These are phyloP conservation scores for Sphagnum magellanicum DNA, from an alignment of 228 moss, liverwort and hornwort genomes.

Conservation along the genomic window DNA sequence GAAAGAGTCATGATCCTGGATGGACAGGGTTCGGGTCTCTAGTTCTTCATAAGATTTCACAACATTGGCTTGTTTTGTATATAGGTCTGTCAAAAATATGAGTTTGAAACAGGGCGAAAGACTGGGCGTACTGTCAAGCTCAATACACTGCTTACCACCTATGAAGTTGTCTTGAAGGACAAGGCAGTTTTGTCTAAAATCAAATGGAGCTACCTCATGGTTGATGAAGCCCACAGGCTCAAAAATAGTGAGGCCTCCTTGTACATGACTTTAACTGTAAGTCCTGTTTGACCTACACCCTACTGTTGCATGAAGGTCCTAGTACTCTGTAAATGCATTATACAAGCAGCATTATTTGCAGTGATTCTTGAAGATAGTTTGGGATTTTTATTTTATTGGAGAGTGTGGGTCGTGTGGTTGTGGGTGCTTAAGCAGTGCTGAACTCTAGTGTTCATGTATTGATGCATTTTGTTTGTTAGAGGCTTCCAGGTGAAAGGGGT, in stretches of 20 bases:
- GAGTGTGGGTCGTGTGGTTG: too few species aligned
- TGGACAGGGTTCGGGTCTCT: too few species aligned
- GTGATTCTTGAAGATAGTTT: neutral
- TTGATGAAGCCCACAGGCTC: slow-evolving; percentile 97
- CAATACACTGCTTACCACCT: slow-evolving; percentile 83
- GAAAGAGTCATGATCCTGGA: too few species aligned
- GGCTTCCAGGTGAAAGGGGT: too few species aligned
- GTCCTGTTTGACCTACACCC: neutral
- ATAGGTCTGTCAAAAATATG: slow-evolving; percentile 91
- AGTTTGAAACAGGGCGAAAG: slow-evolving; percentile 85
- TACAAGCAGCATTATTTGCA: neutral
- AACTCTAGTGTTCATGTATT: neutral
- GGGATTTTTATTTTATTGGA: neutral
- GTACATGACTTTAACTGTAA: slow-evolving; percentile 82
- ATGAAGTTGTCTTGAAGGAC: slow-evolving; percentile 98
- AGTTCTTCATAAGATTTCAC: too few species aligned
- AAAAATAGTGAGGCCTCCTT: slow-evolving; percentile 98
- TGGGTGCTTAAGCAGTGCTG: neutral
- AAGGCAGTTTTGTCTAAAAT: slow-evolving; percentile 88
- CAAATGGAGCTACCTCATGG: slow-evolving; percentile 96
- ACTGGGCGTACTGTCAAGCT: slow-evolving; percentile 84
- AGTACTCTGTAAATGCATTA: neutral
- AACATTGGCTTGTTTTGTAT: too few species aligned
- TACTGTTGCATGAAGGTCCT: too few species aligned
- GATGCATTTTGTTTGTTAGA: neutral